Evolutionary conservation across 208 protist species (phyloP).

Genomic region (Acanthamoeba royreba): DNA sequence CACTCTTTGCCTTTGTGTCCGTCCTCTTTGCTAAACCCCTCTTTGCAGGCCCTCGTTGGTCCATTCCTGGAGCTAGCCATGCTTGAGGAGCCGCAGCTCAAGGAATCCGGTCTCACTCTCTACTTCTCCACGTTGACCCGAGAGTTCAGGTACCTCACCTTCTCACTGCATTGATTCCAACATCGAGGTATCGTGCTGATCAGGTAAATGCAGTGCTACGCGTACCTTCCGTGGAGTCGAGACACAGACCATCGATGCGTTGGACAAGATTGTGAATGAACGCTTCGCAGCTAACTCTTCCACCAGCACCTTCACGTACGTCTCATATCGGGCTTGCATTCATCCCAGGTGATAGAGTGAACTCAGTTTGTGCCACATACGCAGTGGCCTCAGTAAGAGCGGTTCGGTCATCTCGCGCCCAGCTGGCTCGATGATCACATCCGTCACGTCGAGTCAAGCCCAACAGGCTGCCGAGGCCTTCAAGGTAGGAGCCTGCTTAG

Average conservation of each 20-base stretch:
- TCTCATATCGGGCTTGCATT: background rate
- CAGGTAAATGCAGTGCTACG: background rate
- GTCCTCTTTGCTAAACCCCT: background rate
- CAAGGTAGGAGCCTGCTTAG: background rate
- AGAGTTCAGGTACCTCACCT: slow-evolving; percentile 31
- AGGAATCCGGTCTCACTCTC: slow-evolving; percentile 31
- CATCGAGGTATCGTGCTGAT: background rate
- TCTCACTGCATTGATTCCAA: background rate
- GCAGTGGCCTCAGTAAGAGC: background rate
- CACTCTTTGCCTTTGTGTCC: background rate
- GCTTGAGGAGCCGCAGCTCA: slow-evolving; percentile 32
- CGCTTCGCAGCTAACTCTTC: background rate
- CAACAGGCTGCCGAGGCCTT: slow-evolving; percentile 19
- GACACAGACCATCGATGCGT: slow-evolving; percentile 34
- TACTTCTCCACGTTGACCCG: slow-evolving; percentile 29
- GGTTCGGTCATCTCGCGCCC: background rate
- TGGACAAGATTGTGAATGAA: slow-evolving; percentile 48
- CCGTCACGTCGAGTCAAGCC: background rate
- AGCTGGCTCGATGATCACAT: background rate
- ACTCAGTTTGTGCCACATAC: background rate
- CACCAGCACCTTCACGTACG: background rate
- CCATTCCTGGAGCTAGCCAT: slow-evolving; percentile 45
- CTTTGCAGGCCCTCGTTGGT: background rate
- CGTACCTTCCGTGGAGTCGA: slow-evolving; percentile 40
- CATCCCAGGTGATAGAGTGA: background rate